Conservation (phyloP, 805 yeast species). For the Ogataea angusta region DNA sequence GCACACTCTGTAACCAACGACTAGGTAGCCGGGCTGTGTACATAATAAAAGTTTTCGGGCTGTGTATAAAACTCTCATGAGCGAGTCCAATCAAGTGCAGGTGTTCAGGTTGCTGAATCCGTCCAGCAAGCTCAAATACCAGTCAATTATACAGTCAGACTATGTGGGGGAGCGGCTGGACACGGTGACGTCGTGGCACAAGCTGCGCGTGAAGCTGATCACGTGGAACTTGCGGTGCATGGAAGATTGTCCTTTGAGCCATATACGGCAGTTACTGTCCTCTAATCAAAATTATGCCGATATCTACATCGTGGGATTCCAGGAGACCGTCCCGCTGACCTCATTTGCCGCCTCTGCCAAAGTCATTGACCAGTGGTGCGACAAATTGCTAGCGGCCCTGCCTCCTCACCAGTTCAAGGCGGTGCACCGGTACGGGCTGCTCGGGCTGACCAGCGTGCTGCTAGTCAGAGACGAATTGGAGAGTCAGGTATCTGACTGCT, state of each 20-base stretch:
- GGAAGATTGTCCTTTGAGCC: slow-evolving; percentile 10
- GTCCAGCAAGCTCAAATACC: slow-evolving; percentile 25
- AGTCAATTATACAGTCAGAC: slow-evolving; percentile 20
- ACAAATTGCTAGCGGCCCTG: slow-evolving; percentile 22
- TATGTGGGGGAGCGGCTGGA: slow-evolving; percentile 13
- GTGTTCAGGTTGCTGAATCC: slow-evolving; percentile 26
- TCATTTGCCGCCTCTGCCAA: slow-evolving; percentile 37
- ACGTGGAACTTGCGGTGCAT: slow-evolving; percentile 40
- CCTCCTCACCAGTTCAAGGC: slow-evolving; percentile 32
- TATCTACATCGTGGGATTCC: slow-evolving; percentile 43
- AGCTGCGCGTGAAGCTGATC: slow-evolving; percentile 26
- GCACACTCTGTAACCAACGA: slow-evolving; percentile 4
- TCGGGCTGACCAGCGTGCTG: slow-evolving; percentile 50
- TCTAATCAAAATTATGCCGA: slow-evolving; percentile 24
- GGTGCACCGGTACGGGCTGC: slow-evolving; percentile 44
- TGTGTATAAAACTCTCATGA: slow-evolving; percentile 2
- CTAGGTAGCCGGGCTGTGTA: slow-evolving; percentile 6
- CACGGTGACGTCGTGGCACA: not conserved
- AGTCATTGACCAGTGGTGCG: slow-evolving; percentile 35
- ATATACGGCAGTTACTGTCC: slow-evolving; percentile 17
- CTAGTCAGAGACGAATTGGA: slow-evolving; percentile 34
- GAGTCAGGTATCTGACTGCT: slow-evolving; percentile 38
- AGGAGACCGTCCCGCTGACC: slow-evolving; percentile 49
- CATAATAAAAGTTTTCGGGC: not conserved
- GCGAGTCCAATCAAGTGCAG: slow-evolving; percentile 13